Conservation (phyloP, 2,329 filamentous ascomycete genomes). For the Xylariales sp. region DNA sequence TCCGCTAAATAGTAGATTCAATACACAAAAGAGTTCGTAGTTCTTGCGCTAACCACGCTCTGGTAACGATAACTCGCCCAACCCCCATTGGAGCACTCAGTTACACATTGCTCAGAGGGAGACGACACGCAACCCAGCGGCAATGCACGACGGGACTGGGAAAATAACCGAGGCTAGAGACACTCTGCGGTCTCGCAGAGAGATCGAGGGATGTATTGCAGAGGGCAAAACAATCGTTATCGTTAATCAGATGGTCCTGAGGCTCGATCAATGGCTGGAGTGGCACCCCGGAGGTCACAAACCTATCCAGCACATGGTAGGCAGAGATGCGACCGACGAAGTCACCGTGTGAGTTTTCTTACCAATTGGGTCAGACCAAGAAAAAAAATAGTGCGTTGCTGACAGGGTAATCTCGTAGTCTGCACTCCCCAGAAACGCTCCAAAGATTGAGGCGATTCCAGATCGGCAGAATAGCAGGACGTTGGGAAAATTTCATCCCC, state of each 20-base stretch:
- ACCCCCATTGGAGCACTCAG: too few species aligned
- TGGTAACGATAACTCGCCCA: too few species aligned
- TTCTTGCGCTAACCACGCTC: too few species aligned
- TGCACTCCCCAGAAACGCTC: conserved; percentile 77
- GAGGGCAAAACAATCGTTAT: conserved; percentile 77
- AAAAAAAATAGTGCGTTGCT: too few species aligned
- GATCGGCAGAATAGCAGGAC: conserved; percentile 75
- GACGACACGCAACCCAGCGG: too few species aligned
- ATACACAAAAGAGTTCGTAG: too few species aligned
- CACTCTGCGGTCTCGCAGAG: conserved; percentile 46
- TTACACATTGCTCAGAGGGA: too few species aligned
- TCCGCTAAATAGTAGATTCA: too few species aligned
- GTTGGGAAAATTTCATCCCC: conserved; percentile 83
- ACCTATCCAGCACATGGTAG: conserved; percentile 88
- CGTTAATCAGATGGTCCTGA: conserved; percentile 74
- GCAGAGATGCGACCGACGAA: conserved; percentile 90
- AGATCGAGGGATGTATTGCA: conserved; percentile 80
- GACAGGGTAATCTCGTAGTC: conserved; percentile 47
- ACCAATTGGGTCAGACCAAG: too few species aligned
- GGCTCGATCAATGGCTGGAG: conserved; percentile 80
- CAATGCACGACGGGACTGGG: too few species aligned
- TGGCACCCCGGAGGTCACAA: conserved; percentile 93
- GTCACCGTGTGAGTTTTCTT: conserved; percentile 68
- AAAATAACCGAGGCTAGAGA: too few species aligned
- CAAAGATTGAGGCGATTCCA: conserved; percentile 75